phyloP scores from a whole-genome alignment of 1,284 basidiomycete genomes.

The Moesziomyces globuligerus region DNA sequence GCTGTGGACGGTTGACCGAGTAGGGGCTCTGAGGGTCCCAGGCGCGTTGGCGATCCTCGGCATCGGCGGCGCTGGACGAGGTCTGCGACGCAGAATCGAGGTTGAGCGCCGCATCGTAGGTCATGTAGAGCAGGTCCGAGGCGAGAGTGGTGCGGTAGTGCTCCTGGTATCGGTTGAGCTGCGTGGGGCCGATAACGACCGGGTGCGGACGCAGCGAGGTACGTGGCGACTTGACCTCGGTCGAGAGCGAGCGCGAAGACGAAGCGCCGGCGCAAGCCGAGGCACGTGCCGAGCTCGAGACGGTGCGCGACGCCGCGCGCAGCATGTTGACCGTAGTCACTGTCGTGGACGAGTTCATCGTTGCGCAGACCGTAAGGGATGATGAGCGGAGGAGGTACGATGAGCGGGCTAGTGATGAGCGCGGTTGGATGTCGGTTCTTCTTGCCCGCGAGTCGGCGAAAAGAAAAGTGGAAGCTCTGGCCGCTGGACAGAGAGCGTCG shows the following conservation, averaged over 20 bases:
- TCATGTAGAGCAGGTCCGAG: conserved; percentile 93
- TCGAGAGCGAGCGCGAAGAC: conserved; percentile 11
- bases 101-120: conserved; percentile 73
- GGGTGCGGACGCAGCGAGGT: conserved; percentile 49
- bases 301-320: conserved; percentile 22
- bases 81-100: conserved; percentile 12
- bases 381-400: not conserved
- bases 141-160: conserved; percentile 86
- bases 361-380: not conserved
- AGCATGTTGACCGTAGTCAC: conserved; percentile 35
- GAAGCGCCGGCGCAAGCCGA: conserved; percentile 8
- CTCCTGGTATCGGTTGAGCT: conserved; percentile 79
- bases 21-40: conserved; percentile 85
- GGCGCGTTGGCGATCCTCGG: conserved; percentile 69
- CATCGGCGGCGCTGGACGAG: conserved; percentile 15
- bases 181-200: conserved; percentile 71
- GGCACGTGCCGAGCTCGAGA: not conserved
- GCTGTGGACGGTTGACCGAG: conserved; percentile 77
- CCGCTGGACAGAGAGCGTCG: too few relatives aligned
- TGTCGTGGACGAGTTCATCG: conserved; percentile 31
- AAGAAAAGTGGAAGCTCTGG: too few relatives aligned
- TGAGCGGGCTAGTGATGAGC: not conserved
- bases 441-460: too few relatives aligned
- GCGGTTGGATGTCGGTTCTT: conserved; percentile 2
- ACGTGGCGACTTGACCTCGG: conserved; percentile 33